Percentiles rank a stretch among this genome's conserved stretches.
Evolutionary conservation across 1,284 basidiomycete species (phyloP).

Genomic region (Ceratobasidium sp.): DNA sequence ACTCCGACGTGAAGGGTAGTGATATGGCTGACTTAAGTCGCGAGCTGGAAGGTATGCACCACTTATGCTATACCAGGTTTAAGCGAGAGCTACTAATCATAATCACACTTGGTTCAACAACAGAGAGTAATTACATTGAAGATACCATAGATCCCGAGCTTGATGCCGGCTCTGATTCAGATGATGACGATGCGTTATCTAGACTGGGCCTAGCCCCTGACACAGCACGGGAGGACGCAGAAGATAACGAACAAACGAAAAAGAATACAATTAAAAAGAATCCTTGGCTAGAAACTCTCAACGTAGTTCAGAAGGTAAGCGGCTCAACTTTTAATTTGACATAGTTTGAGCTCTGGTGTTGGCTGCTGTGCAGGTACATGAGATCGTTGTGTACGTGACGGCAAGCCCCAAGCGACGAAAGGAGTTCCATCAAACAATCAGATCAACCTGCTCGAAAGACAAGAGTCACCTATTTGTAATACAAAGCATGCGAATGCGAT

Average conservation of each 20-base stretch:
- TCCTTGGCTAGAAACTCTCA: neutral
- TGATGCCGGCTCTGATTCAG: neutral
- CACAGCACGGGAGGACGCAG: neutral
- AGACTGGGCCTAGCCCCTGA: neutral
- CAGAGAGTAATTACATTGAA: neutral
- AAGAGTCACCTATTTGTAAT: neutral
- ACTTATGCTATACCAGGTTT: too few species aligned
- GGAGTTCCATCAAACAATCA: neutral
- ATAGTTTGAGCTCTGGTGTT: too few species aligned
- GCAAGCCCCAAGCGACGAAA: constrained; percentile 17
- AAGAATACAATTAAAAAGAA: neutral
- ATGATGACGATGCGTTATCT: neutral
- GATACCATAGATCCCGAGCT: neutral
- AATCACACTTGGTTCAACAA: neutral
- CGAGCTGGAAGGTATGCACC: neutral
- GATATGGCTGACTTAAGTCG: neutral
- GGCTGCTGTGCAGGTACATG: constrained; percentile 1
- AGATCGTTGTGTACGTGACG: neutral
- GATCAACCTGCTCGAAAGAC: neutral
- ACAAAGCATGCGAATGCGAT: neutral
- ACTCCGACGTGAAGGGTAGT: neutral
- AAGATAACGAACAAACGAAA: neutral
- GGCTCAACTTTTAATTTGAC: neutral
- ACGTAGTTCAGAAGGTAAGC: neutral
- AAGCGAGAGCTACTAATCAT: neutral